Conservation (phyloP, 2,329 filamentous ascomycete species). For the Whalleya microplaca region DNA sequence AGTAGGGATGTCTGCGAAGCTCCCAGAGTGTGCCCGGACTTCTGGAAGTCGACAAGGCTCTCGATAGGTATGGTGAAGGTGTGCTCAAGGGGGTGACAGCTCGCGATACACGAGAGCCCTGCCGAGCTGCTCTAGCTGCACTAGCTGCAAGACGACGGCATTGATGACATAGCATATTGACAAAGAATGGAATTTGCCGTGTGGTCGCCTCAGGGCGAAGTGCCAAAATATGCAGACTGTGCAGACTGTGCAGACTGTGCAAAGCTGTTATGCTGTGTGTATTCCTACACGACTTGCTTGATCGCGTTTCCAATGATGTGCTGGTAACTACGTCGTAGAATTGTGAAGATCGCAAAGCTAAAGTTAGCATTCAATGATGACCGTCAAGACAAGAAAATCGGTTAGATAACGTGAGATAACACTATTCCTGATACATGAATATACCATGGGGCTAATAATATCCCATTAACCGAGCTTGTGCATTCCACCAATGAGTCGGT, state of each 20-base stretch:
- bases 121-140: no score
- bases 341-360: background rate
- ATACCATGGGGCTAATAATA: background rate
- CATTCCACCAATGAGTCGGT: background rate
- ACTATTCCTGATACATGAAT: background rate
- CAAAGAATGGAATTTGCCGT: background rate
- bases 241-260: no score
- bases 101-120: background rate
- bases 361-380: background rate
- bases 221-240: background rate
- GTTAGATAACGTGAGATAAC: background rate
- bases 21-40: background rate
- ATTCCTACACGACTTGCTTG: no score
- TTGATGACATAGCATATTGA: background rate
- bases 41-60: background rate
- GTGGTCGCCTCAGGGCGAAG: background rate
- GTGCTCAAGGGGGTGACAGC: background rate
- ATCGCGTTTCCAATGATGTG: background rate
- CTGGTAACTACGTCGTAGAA: background rate
- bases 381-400: background rate
- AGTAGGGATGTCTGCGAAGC: constrained; percentile 24
- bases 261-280: no score
- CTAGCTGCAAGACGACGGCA: background rate
- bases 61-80: background rate
- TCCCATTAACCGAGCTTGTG: background rate